Base-by-base conservation (phyloP, 2,329 filamentous ascomycete genomes). In the Parascedosporium putredinis region DNA sequence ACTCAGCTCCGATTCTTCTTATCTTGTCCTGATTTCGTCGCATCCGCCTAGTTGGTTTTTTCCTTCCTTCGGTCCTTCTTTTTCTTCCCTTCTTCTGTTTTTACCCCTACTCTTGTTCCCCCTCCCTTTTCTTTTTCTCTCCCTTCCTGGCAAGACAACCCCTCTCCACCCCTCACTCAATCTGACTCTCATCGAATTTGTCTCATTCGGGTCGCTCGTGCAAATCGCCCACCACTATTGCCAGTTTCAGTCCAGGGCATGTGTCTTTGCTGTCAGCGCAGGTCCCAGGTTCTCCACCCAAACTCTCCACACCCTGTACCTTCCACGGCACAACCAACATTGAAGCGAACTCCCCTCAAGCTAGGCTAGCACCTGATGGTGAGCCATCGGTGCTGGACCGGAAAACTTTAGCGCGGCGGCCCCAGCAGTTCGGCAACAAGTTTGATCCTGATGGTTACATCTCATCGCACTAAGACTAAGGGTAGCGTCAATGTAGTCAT, bases 31-130 rank as follows among this genome's bases (percentile, higher is more conserved):
- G 36, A 40, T 40, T n/a, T n/a, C n/a, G n/a, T n/a, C n/a, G n/a
- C n/a, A n/a, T n/a, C n/a, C n/a, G n/a, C n/a, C n/a, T n/a, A n/a
- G 10, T n/a, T 36, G 31, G n/a, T 48, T 49, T 40, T 23, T 49
- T 36, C 9, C 27, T 49, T 27, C 46, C 18, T 33, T 49, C 20
- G 7, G 38, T 40, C 14, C 31, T 40, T 42, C 25, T 42, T 33
- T 18, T 51, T 51, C 45, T 50, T 33, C 23, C 14, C 18, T 45
- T 34, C 46, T 50, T 51, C n/a, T 51, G 18, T 49, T 24, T 50
- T 36, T 49, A 33, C 24, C 40, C 29, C 47, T 6, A 24, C 27
- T 50, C n/a, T 25, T 45, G 27, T 40, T 40, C 24, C 34, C 34
- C 43, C 14, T 46, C 40, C 31, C 46, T 10, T 45, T 46, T 29